Conservation (phyloP, 148 eudicot genomes). For the Euryodendron excelsum region DNA sequence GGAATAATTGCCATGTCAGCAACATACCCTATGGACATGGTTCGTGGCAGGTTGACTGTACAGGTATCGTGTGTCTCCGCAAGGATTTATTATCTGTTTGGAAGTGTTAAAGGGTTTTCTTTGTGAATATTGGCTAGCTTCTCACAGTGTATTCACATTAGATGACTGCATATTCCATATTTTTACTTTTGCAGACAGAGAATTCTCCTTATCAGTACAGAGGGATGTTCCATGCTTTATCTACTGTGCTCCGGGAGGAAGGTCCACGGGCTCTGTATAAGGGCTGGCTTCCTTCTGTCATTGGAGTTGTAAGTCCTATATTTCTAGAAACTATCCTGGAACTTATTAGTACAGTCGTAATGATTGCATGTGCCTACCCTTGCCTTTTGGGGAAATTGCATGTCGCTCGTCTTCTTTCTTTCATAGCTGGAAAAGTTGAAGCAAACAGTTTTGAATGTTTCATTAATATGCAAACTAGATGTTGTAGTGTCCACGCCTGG, state of each 20-base stretch:
- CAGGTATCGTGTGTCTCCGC: slow-evolving; percentile 50
- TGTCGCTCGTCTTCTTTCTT: not conserved
- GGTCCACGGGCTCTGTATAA: slow-evolving; percentile 85
- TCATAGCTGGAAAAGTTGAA: too few species aligned
- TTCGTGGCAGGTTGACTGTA: slow-evolving; percentile 81
- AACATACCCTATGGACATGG: slow-evolving; percentile 93
- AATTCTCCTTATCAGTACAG: slow-evolving; percentile 78
- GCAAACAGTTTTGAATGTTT: too few species aligned
- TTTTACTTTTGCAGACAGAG: slow-evolving; percentile 53
- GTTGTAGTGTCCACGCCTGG: too few species aligned
- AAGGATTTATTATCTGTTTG: not conserved
- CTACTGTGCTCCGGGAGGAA: slow-evolving; percentile 85
- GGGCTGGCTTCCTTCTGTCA: slow-evolving; percentile 96
- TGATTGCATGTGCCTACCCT: not conserved
- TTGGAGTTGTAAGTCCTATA: slow-evolving; percentile 73
- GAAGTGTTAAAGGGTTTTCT: not conserved
- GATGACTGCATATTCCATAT: not conserved
- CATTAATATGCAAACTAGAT: too few species aligned
- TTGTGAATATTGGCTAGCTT: not conserved
- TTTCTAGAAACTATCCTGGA: not conserved
- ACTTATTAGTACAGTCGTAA: not conserved
- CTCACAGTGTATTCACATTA: not conserved
- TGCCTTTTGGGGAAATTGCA: too few species aligned
- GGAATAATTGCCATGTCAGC: slow-evolving; percentile 97
- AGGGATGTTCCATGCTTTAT: slow-evolving; percentile 87